These are phyloP conservation scores for Rhazya stricta DNA, from an alignment of 257 asterid genomes.

Conservation along the genomic window DNA sequence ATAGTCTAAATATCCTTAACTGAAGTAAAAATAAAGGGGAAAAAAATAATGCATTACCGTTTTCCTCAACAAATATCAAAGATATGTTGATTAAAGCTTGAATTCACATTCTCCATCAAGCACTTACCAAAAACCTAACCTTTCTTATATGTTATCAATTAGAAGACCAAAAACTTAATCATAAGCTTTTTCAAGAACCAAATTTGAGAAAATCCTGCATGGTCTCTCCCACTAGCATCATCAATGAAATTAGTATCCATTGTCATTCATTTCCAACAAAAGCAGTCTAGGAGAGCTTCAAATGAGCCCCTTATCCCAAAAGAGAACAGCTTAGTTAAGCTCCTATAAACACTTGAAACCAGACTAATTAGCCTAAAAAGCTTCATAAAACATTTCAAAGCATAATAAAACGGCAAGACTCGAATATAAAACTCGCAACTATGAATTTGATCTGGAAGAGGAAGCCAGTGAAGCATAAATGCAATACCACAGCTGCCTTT, in stretches of 20 bases:
- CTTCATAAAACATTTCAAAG: constrained; percentile 12
- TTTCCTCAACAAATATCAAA: background rate
- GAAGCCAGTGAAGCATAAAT: constrained; percentile 3
- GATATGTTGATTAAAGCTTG: background rate
- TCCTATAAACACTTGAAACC: background rate
- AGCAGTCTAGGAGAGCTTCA: background rate
- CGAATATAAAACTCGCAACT: background rate
- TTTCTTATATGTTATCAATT: background rate
- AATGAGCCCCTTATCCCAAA: background rate
- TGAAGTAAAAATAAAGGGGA: background rate
- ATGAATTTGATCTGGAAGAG: constrained; percentile 4
- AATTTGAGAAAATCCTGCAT: background rate
- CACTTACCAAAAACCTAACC: background rate
- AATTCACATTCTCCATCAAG: background rate
- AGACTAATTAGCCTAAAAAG: background rate
- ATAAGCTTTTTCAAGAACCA: too few species aligned
- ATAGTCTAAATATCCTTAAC: background rate
- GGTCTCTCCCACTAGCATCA: background rate
- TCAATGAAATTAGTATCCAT: background rate
- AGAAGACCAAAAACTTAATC: too few species aligned
- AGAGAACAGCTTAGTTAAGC: background rate
- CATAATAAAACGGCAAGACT: constrained; percentile 1
- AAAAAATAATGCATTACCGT: background rate
- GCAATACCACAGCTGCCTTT: constrained; percentile 86
- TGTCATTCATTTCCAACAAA: background rate